A percentile compares a stretch with the other conserved stretches of the same genome.
phyloP scores from a whole-genome alignment of 768 basidiomycete genomes.

The Auricularia sp. region DNA sequence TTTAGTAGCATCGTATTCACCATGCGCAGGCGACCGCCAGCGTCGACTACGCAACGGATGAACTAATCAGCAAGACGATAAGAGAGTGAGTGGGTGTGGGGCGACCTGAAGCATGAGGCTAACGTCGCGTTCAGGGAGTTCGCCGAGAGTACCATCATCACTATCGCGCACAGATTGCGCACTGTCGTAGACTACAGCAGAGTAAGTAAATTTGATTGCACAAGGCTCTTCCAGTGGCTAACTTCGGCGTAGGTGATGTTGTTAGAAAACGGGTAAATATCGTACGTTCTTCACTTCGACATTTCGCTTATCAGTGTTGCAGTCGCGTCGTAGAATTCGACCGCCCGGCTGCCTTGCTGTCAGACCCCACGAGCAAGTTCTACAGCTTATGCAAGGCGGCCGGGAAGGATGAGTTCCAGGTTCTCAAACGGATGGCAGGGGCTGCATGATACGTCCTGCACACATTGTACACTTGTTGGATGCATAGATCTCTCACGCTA shows the following conservation, averaged over 20 bases:
- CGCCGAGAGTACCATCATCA: conserved; percentile 69
- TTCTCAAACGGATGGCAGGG: conserved; percentile 58
- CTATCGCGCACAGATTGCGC: conserved; percentile 70
- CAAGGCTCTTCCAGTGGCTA: neutral
- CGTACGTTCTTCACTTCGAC: conserved; percentile 5
- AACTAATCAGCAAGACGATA: conserved; percentile 74
- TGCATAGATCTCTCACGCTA: too few relatives aligned
- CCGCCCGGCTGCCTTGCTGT: conserved; percentile 41
- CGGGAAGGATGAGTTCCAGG: conserved; percentile 58
- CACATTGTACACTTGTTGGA: too few relatives aligned
- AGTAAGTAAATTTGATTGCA: conserved; percentile 29
- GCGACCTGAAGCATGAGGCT: neutral
- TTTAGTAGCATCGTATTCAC: neutral
- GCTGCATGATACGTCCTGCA: neutral
- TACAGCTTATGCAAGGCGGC: conserved; percentile 62
- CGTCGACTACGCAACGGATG: conserved; percentile 83
- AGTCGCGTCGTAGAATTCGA: conserved; percentile 74
- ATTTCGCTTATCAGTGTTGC: conserved; percentile 47
- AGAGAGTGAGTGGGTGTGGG: conserved; percentile 46
- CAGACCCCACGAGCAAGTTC: conserved; percentile 49
- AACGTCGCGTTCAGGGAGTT: conserved; percentile 46
- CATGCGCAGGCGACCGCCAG: conserved; percentile 16
- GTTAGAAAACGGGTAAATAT: conserved; percentile 3
- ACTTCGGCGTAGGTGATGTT: conserved; percentile 6
- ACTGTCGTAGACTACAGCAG: conserved; percentile 80